Base-by-base conservation (phyloP, 805 yeast species). In the Starmerella scarabaei region DNA sequence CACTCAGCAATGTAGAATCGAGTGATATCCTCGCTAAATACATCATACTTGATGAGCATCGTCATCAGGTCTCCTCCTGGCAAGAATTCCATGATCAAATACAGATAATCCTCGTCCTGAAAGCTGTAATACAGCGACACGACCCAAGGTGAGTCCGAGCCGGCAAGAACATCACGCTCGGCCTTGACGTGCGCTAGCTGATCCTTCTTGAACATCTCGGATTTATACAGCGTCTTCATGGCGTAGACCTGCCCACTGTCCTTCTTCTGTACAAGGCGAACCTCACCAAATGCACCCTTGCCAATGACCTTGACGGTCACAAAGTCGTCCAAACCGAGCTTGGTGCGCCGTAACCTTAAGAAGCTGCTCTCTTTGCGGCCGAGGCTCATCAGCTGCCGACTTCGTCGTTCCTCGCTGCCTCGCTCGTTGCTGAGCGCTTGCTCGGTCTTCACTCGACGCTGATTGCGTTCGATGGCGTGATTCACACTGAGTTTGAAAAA, bases 261-360 rank as follows among this genome's bases (percentile, higher is more conserved):
- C 38, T 67, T 69, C 66, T 86, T 88, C 56, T 91, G 96, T 12
- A 91, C 97, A 39, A 91, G 66, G 47, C 96, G 72, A 27, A 91
- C 98, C 56, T 85, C 96, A 46, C 98, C 98, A 64, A 91, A 91
- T 0, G 98, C 95, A 48, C 98, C 98, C 59, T 91, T 91, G 36
- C 98, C 98, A 49, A 75, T 72, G 27, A 80, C 94, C 61, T 84
- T 84, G 40, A 85, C 93, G 1, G 95, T 85, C 43, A 68, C 72
- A 62, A 85, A 53, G 62, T 85, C 96, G 30, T 80, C 91, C 32
- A 84, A 65, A 1, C 84, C 71, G 39, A 85, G 66, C 54, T 85
- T 72, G 1, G 95, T 85, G 58, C 96, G 72, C 50, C 95, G 66
- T 40, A 85, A 68, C 47, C 96, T 71, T 55, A 86, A 64, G 52